Evolutionary conservation across 805 yeast genomes (phyloP).

Genomic region (Vanderwaltozyma polyspora): DNA sequence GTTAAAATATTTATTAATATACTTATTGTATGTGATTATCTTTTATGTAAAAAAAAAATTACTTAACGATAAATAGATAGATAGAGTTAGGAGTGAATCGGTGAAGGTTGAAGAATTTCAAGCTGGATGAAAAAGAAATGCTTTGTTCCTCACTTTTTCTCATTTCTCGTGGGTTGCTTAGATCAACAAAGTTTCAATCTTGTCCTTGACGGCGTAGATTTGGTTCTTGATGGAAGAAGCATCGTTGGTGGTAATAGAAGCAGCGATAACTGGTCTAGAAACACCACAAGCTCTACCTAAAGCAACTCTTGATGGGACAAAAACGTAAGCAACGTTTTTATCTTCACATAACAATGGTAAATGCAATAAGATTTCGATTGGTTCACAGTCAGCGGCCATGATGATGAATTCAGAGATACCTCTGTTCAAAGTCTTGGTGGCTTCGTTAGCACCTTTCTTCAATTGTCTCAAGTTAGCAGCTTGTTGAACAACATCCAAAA

Average conservation of each 20-base stretch:
- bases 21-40: no score
- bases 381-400: slow-evolving; percentile 99
- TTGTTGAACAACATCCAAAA: slow-evolving; percentile 95
- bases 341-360: slow-evolving; percentile 97
- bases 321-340: slow-evolving; percentile 98
- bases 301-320: slow-evolving; percentile 96
- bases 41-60: no score
- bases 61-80: no score
- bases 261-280: slow-evolving; percentile 98
- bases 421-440: slow-evolving; percentile 97
- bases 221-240: slow-evolving; percentile 96
- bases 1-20: no score
- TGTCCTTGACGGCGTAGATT: slow-evolving; percentile 95
- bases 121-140: no score
- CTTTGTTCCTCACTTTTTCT: no score
- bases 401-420: slow-evolving; percentile 98
- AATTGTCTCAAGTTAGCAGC: slow-evolving; percentile 95
- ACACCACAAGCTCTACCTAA: slow-evolving; percentile 99
- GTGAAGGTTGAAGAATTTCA: no score
- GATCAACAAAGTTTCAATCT: slow-evolving; percentile 94
- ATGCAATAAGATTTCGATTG: slow-evolving; percentile 95
- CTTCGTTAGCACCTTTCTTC: slow-evolving; percentile 99
- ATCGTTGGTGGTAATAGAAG: slow-evolving; percentile 95
- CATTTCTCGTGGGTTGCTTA: no score
- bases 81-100: no score